phyloP scores from a whole-genome alignment of 2,329 filamentous ascomycete species.

The Talaromyces amestolkiae region DNA sequence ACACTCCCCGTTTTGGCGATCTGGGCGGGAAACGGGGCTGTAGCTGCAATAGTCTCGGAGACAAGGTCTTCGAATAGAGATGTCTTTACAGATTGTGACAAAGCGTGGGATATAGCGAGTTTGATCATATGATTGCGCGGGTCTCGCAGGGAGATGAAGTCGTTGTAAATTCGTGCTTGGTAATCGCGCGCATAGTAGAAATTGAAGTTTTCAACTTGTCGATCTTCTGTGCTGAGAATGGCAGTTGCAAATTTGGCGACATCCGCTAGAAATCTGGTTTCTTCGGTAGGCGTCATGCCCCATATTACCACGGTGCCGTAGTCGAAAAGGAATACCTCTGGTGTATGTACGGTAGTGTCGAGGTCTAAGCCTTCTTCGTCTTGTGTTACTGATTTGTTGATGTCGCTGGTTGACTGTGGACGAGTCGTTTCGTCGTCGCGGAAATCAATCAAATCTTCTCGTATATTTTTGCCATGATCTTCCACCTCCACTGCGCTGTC shows the following conservation, averaged over 20 bases:
- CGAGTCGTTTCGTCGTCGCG: conserved; percentile 47
- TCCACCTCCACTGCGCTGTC: conserved; percentile 64
- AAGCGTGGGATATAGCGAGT: conserved; percentile 89
- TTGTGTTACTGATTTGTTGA: conserved; percentile 25
- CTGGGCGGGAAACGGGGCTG: conserved; percentile 87
- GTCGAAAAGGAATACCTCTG: conserved; percentile 93
- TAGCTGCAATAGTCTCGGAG: conserved; percentile 86
- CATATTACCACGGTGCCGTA: conserved; percentile 98
- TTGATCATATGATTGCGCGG: conserved; percentile 99
- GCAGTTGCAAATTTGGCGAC: conserved; percentile 91
- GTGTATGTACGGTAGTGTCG: conserved; percentile 83
- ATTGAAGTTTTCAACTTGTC: conserved; percentile 97
- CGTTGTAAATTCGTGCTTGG: conserved; percentile 97
- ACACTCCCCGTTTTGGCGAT: conserved; percentile 93
- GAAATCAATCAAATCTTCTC: conserved; percentile 64
- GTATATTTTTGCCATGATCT: conserved; percentile 54
- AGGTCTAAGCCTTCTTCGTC: conserved; percentile 61
- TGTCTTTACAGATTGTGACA: conserved; percentile 96
- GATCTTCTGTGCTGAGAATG: conserved; percentile 81
- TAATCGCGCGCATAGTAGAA: conserved; percentile 99
- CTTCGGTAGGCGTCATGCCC: conserved; percentile 91
- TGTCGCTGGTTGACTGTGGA: conserved; percentile 28
- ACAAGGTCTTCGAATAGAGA: conserved; percentile 95
- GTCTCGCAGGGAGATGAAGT: conserved; percentile 92
- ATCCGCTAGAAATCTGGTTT: conserved; percentile 87